Evolutionary conservation across 257 asterid species (phyloP), one percentile per base, ranked within the genome.

Genomic region (Hygrophila difformis): DNA sequence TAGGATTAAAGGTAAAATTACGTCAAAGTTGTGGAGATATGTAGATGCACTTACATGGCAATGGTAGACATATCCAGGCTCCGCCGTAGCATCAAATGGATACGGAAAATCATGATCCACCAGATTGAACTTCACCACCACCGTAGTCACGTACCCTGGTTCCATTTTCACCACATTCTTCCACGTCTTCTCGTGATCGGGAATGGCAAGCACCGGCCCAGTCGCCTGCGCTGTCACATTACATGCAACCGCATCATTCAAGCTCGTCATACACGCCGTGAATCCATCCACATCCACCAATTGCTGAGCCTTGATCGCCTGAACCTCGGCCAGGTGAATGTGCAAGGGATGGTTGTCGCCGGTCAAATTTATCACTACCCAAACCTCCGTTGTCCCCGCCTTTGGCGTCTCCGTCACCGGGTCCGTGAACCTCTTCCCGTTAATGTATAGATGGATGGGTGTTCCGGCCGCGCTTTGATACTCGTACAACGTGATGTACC

Each of bases 21-120:
- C 8, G 3, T 24, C 31, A 3, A 3, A 24, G 31, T 8, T 3
- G 3, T 8, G 8, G 3, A 3, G n/a, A n/a, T n/a, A n/a, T n/a
- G n/a, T 8, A 24, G 3, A 24, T 24, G 8, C 8, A 24, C 85
- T 77, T 48, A 77, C 85, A 39, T 77, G 85, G 51, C 85, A 77
- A 62, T 77, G 85, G 39, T 66, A 73, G 18, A 61, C 81, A 39
- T 77, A 73, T 10, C 85, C 85, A 13, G 85, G 85, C 49, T 77
- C 67, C 0, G 57, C 51, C 2, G 78, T 66, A 38, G 78, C 85
- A 36, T 73, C 81, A 37, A 77, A 77, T 0, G 69, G 78, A 28
- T 69, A 73, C 0, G 85, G 64, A n/a, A 42, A 67, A 50, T 77
- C 70, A 6, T 66, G 41, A 46, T 77, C 69, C 4, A 73, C 59